Base-by-base conservation (phyloP, 179 eudicot species). In the Sideroxylon spinosum region DNA sequence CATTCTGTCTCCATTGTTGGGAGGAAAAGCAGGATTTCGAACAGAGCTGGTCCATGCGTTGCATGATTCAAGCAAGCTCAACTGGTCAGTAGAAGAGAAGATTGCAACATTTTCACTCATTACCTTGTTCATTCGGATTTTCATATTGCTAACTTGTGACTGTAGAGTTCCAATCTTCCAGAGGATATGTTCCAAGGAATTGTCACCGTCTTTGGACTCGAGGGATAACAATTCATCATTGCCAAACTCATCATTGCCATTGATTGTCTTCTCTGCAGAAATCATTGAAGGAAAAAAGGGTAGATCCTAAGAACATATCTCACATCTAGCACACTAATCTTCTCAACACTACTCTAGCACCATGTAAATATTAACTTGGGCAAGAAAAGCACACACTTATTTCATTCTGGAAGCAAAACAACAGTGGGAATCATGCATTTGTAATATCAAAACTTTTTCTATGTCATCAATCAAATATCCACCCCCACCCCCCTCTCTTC, bases 181-280 rank as follows among this genome's bases (percentile, higher is more conserved):
- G 60, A 93, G 83, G 12, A 92, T 71, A 76, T 82, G 74, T 77
- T 92, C 98, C 79, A 83, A 76, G 26, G 85, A 76, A 78, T 57
- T 68, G 82, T 92, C 86, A 67, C 80, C 83, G 56, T 85, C 84
- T 69, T 83, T 83, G 49, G 81, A 84, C 69, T 88, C 89, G 23
- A 84, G 84, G 17, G 81, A 77, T 57, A 81, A 53, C 77, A 74
- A 70, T 57, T 87, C 91, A 37, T 82, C 86, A 29, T 74, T 65
- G 32, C 44, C 19, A 48, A 79, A 86, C 53, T 78, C 75, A 80
- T 81, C 91, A 73, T 73, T 84, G 16, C 76, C 83, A 75, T 81
- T 80, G 63, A 71, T 56, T 49, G 75, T 37, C 74, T 83, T 87
- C 69, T 77, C 87, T 56, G 83, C 69, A 50, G 73, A 63, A 55